Evolutionary conservation across 805 yeast genomes (phyloP), one percentile per base, ranked within the genome.

Genomic region (Starmerella roubikii): DNA sequence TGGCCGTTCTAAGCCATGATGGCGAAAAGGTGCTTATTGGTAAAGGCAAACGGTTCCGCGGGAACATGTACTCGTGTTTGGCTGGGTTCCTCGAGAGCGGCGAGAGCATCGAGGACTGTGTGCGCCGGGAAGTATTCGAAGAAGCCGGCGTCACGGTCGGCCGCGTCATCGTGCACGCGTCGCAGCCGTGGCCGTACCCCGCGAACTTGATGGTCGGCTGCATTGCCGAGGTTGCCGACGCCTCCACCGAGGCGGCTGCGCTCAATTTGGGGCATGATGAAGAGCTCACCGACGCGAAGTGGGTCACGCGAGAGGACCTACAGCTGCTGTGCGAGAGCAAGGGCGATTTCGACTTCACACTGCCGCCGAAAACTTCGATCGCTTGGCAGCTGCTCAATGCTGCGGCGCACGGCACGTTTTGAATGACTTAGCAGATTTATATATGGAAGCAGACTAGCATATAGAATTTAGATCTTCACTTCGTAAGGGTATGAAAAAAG

Each of bases 151-250:
- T 84, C 26, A 67, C 60, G 38, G 75, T 68, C 22, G 61, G 62
- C 12, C 57, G 69, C 3, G 78, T 88, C 22, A 59, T 66, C 37
- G 68, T 88, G 38, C 60, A 78, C 18, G 66, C 74, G 50, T 72
- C 91, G 11, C 97, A 88, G 60, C 97, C 98, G 3, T 88, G 98
- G 98, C 98, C 98, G 15, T 88, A 76, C 58, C 97, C 97, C 1
- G 85, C 83, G 0, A 84, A 78, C 55, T 60, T 88, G 51, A 88
- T 88, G 97, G 70, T 88, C 49, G 97, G 97, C 9, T 86, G 96
- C 57, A 57, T 85, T 39, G 95, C 70, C 25, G 91, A 83, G n/a
- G 80, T 79, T 2, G 56, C 51, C 4, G 75, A 76, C 51, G 88
- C 79, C 52, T 25, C 41, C 10, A 49, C 44, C 4, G 54, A 48